Conservation (phyloP, 2,329 filamentous ascomycete species). For the Paecilomyces niveus region DNA sequence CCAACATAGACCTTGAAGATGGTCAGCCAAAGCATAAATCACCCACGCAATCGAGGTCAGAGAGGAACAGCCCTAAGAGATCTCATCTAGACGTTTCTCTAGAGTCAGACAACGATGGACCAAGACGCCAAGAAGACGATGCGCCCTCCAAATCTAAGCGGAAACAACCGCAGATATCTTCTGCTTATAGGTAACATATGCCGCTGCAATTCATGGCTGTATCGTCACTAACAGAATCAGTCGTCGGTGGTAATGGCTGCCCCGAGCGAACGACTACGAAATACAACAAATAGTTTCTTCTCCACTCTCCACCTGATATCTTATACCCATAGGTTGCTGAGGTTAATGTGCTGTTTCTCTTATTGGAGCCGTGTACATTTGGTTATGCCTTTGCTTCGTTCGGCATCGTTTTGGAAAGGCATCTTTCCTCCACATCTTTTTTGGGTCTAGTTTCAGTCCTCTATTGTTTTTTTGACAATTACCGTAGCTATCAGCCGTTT, state of each 20-base stretch:
- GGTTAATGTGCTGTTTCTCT: background rate
- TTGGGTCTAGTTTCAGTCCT: background rate
- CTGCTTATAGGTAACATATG: conserved; percentile 30
- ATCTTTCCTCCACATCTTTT: background rate
- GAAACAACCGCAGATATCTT: conserved; percentile 32
- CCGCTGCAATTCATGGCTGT: background rate
- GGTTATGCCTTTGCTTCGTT: background rate
- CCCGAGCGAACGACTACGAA: background rate
- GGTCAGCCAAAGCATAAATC: background rate
- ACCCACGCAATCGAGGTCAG: conserved; percentile 1
- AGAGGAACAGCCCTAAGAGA: conserved; percentile 8
- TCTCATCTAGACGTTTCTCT: conserved; percentile 8
- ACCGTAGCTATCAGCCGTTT: background rate
- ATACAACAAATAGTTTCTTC: background rate
- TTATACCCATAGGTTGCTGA: conserved; percentile 9
- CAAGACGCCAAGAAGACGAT: conserved; percentile 25
- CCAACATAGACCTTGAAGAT: background rate
- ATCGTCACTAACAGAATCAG: conserved; percentile 12
- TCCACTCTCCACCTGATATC: conserved; percentile 7
- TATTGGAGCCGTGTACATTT: background rate
- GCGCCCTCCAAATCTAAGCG: conserved; percentile 24
- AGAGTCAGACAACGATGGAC: conserved; percentile 15
- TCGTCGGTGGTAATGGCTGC: conserved; percentile 32
- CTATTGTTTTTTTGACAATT: background rate
- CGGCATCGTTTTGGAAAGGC: background rate